A percentile compares a stretch with the other conserved stretches of the same genome.
These are phyloP conservation scores for Liquidambar formosana DNA, from an alignment of 164 flowering plant genomes.

Conservation along the genomic window DNA sequence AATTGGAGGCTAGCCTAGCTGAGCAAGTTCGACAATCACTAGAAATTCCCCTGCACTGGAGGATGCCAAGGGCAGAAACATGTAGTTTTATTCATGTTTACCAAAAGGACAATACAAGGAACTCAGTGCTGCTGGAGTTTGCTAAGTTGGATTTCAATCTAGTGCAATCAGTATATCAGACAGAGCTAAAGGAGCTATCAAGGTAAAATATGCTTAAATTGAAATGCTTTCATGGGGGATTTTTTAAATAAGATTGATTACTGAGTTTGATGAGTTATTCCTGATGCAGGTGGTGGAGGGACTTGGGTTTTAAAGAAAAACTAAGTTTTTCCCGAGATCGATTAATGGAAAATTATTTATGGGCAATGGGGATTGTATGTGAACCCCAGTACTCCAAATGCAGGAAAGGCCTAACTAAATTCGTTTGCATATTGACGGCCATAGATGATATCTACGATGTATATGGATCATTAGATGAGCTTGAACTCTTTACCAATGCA, in stretches of 20 bases:
- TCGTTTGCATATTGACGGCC: constrained; percentile 10
- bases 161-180: constrained; percentile 25
- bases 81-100: constrained; percentile 18
- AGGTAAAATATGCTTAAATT: constrained; percentile 6
- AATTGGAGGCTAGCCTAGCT: neutral
- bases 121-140: constrained; percentile 14
- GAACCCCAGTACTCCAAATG: constrained; percentile 19
- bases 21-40: constrained; percentile 13
- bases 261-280: neutral
- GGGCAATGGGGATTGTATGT: constrained; percentile 20
- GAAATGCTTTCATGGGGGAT: neutral
- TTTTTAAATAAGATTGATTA: neutral
- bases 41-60: constrained; percentile 26
- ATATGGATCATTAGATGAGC: constrained; percentile 36
- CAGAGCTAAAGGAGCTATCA: constrained; percentile 21
- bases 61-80: constrained; percentile 25
- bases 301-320: constrained; percentile 9
- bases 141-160: constrained; percentile 34
- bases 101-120: neutral
- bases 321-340: constrained; percentile 30
- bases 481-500: constrained; percentile 27
- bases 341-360: constrained; percentile 30
- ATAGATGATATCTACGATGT: constrained; percentile 36
- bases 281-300: constrained; percentile 40
- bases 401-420: constrained; percentile 23